These are phyloP conservation scores for Nitzschia sp. DNA, from an alignment of 108 stramenopile species.

Conservation along the genomic window DNA sequence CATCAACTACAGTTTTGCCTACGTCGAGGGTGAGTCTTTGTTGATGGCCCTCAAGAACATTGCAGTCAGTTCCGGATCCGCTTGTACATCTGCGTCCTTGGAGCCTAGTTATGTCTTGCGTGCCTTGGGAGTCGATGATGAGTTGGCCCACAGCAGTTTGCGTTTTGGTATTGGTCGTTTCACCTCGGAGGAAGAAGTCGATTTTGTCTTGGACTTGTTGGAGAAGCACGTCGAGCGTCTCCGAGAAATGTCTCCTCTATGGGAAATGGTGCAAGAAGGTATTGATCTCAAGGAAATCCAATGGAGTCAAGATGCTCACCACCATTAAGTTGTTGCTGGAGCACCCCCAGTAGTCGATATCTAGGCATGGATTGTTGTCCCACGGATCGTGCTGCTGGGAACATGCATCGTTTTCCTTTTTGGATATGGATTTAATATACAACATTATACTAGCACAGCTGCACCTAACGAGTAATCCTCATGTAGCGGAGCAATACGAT, in stretches of 20 bases:
- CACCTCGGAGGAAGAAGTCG: constrained; percentile 95
- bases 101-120: constrained; percentile 99
- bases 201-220: constrained; percentile 92
- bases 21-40: constrained; percentile 97
- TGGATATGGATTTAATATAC: no score
- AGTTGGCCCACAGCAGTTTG: constrained; percentile 95
- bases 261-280: constrained; percentile 99
- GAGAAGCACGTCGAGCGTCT: constrained; percentile 89
- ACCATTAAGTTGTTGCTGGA: background rate
- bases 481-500: constrained; percentile 21
- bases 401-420: no score
- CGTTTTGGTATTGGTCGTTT: constrained; percentile 97
- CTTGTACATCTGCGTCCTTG: constrained; percentile 96
- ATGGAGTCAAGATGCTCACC: constrained; percentile 96
- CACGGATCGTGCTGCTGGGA: no score
- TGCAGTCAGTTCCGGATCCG: constrained; percentile 95
- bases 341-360: no score
- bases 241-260: constrained; percentile 97
- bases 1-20: constrained; percentile 97
- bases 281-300: constrained; percentile 96
- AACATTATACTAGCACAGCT: constrained; percentile 21
- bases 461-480: constrained; percentile 32
- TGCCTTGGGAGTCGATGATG: constrained; percentile 97
- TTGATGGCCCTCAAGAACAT: constrained; percentile 98
- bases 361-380: no score